Evolutionary conservation across 192 early-diverging fungal species (phyloP).

Genomic region (Helicostylum pulchrum): DNA sequence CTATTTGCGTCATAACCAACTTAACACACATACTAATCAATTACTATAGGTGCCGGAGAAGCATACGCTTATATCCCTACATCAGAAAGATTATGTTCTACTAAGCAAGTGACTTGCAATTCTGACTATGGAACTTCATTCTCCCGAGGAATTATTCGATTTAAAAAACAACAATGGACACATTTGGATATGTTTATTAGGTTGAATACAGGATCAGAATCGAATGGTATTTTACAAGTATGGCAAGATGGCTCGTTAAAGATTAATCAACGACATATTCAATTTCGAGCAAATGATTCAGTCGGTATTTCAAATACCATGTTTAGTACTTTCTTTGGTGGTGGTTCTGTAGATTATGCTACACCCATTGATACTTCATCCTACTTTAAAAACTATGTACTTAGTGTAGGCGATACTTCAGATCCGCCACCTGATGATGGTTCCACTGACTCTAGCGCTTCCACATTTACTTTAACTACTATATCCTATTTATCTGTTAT

Average conservation of each 20-base stretch:
- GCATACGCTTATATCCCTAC: conserved; percentile 49
- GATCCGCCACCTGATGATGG: background rate
- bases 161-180: conserved; percentile 36
- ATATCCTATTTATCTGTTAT: background rate
- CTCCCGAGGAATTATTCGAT: conserved; percentile 46
- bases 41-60: conserved; percentile 20
- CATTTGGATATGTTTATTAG: conserved; percentile 42
- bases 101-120: conserved; percentile 36
- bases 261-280: conserved; percentile 35
- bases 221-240: conserved; percentile 42
- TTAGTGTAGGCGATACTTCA: conserved; percentile 38
- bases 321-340: conserved; percentile 57
- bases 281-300: conserved; percentile 39
- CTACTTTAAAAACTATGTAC: conserved; percentile 46
- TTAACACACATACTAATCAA: background rate
- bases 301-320: conserved; percentile 42
- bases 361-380: conserved; percentile 34
- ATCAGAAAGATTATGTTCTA: conserved; percentile 34
- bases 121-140: conserved; percentile 50
- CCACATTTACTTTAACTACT: background rate
- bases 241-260: conserved; percentile 40
- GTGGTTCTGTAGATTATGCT: conserved; percentile 36
- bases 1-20: background rate
- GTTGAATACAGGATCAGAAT: conserved; percentile 13
- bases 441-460: background rate